Conservation (phyloP, 2,329 filamentous ascomycete species). For the Hypoxylon sp. region DNA sequence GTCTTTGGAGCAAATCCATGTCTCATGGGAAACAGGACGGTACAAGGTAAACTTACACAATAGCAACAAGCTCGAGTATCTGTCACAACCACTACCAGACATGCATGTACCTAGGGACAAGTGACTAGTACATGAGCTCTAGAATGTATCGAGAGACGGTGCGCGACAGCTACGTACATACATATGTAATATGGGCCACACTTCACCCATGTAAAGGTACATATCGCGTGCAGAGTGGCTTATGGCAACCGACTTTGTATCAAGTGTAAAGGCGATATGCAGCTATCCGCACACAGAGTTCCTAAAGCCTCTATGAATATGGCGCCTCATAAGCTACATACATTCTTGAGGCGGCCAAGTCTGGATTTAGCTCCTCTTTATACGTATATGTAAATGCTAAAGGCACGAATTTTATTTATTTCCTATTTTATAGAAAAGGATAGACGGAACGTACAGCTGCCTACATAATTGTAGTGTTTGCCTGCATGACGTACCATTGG, state of each 20-base stretch:
- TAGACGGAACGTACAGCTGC: background rate
- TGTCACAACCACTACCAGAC: background rate
- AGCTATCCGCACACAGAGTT: conserved; percentile 33
- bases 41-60: background rate
- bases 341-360: background rate
- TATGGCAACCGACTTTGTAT: background rate
- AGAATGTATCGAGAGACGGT: background rate
- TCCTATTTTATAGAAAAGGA: background rate
- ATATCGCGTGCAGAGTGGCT: background rate
- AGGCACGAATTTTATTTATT: background rate
- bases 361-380: background rate
- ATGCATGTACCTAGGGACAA: background rate
- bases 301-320: background rate
- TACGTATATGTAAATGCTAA: background rate
- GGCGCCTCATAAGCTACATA: background rate
- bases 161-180: background rate
- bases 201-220: conserved; percentile 1
- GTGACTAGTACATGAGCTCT: no score
- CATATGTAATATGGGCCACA: background rate
- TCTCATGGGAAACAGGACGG: background rate
- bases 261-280: conserved; percentile 14
- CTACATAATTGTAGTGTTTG: background rate
- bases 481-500: conserved; percentile 16
- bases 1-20: background rate
- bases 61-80: background rate